Conservation (phyloP, 2,329 filamentous ascomycete genomes). For the Fusarium sp. region DNA sequence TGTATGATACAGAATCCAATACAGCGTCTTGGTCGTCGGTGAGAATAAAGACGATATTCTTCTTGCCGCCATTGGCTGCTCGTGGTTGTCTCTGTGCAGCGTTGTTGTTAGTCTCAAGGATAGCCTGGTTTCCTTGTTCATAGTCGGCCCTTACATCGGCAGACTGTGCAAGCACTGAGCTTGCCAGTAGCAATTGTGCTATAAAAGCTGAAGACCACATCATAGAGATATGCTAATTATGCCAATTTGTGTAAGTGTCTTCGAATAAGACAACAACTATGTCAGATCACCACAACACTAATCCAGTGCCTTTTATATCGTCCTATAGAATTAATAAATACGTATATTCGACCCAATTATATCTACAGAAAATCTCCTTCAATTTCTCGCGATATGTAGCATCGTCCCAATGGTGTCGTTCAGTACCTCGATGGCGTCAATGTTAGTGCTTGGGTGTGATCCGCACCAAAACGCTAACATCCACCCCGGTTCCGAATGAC, state of each 20-base stretch:
- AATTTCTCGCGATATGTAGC: not conserved
- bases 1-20: slow-evolving; percentile 72
- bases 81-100: not conserved
- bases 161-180: not conserved
- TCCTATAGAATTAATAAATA: fast-evolving
- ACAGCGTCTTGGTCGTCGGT: slow-evolving; percentile 77
- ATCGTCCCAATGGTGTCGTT: slow-evolving; percentile 29
- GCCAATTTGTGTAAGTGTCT: not conserved
- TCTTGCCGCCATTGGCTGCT: slow-evolving; percentile 15
- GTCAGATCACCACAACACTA: not conserved
- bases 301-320: not conserved
- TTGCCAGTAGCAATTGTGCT: slow-evolving; percentile 4
- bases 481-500: not conserved
- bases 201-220: slow-evolving; percentile 36
- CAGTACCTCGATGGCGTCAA: slow-evolving; percentile 40
- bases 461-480: slow-evolving; percentile 33
- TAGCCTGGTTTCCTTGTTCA: not conserved
- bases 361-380: not conserved
- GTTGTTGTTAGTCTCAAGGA: not conserved
- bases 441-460: slow-evolving; percentile 12
- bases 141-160: not conserved
- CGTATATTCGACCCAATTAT: not conserved
- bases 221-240: not conserved
- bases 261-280: not conserved
- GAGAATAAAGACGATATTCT: slow-evolving; percentile 75